phyloP scores from a whole-genome alignment of 2,329 filamentous ascomycete species.

The Alternaria sp. region DNA sequence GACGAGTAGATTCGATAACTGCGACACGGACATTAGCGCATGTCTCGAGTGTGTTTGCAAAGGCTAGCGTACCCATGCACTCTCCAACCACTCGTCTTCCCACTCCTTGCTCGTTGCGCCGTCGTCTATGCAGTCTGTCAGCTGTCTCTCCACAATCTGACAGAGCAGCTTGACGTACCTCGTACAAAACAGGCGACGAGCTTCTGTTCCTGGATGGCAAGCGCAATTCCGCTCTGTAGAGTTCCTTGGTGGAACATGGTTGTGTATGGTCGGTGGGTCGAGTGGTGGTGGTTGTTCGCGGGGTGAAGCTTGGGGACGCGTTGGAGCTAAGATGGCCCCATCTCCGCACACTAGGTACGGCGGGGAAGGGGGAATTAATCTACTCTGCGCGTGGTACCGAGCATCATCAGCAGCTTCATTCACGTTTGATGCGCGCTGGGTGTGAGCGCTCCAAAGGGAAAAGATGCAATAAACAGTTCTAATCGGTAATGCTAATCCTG shows the following conservation, averaged over 20 bases:
- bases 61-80: slow-evolving; percentile 44
- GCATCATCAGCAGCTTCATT: neutral
- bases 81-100: slow-evolving; percentile 72
- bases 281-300: slow-evolving; percentile 26
- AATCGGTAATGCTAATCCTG: slow-evolving; percentile 43
- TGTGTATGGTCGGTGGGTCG: neutral
- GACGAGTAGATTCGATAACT: slow-evolving; percentile 61
- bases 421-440: neutral
- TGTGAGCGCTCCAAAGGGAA: slow-evolving; percentile 4
- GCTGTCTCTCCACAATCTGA: slow-evolving; percentile 23
- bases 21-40: slow-evolving; percentile 15
- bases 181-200: slow-evolving; percentile 85
- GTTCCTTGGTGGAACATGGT: slow-evolving; percentile 83
- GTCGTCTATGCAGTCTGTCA: slow-evolving; percentile 63
- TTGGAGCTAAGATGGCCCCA: slow-evolving; percentile 25
- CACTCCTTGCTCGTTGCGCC: slow-evolving; percentile 73
- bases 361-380: slow-evolving; percentile 27
- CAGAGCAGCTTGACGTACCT: slow-evolving; percentile 59
- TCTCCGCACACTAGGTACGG: slow-evolving; percentile 3
- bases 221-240: slow-evolving; percentile 80
- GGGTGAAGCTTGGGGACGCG: slow-evolving; percentile 29
- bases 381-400: slow-evolving; percentile 18
- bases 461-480: slow-evolving; percentile 39
- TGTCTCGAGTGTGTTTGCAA: too few relatives aligned
- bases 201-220: slow-evolving; percentile 77